A percentile compares a stretch with the other conserved stretches of the same genome.
phyloP scores from a whole-genome alignment of 2,329 filamentous ascomycete genomes.

The Aspergillus hiratsukae region DNA sequence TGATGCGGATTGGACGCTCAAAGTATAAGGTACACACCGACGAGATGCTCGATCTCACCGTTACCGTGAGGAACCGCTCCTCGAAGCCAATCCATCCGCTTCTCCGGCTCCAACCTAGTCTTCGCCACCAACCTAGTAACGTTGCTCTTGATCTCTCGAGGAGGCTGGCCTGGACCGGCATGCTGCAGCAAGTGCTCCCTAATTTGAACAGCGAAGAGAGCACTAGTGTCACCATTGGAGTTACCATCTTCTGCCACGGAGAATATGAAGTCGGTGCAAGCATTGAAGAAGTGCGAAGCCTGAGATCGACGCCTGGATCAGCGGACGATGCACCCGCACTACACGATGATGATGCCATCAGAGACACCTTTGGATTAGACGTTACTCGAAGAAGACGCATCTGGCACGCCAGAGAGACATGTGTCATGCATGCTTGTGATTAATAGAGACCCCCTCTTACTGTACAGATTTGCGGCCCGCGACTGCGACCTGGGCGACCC shows the following conservation, averaged over 20 bases:
- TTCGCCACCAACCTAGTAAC: constrained; percentile 67
- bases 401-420: constrained; percentile 45
- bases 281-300: constrained; percentile 70
- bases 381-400: constrained; percentile 38
- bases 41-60: constrained; percentile 63
- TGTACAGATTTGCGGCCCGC: neutral
- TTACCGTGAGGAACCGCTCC: constrained; percentile 72
- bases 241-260: constrained; percentile 72
- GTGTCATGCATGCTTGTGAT: constrained; percentile 39
- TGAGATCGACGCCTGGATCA: constrained; percentile 20
- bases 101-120: constrained; percentile 69
- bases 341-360: constrained; percentile 28
- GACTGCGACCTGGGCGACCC: neutral
- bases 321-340: constrained; percentile 7
- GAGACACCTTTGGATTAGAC: constrained; percentile 37
- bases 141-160: constrained; percentile 76
- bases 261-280: constrained; percentile 77
- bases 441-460: constrained; percentile 8
- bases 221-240: constrained; percentile 61
- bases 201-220: constrained; percentile 55
- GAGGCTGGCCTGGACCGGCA: constrained; percentile 79
- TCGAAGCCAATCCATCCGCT: constrained; percentile 63
- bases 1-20: constrained; percentile 40
- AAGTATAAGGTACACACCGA: constrained; percentile 52
- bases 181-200: constrained; percentile 70